phyloP scores from a whole-genome alignment of 2,329 filamentous ascomycete genomes.

The Ophiocordyceps camponoti-floridani region DNA sequence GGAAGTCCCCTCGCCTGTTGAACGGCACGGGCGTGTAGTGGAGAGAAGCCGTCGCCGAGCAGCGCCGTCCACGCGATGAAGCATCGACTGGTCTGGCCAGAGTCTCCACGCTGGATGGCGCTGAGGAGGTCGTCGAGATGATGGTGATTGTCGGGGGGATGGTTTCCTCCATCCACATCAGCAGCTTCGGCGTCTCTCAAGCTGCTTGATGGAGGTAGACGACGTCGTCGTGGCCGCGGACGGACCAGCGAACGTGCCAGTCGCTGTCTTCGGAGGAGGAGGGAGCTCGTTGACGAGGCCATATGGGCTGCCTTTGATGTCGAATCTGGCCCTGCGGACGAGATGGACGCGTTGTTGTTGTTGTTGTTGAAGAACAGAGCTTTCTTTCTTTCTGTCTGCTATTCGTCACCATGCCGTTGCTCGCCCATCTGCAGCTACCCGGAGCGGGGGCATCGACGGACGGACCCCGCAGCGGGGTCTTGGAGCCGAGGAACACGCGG shows the following conservation, averaged over 20 bases:
- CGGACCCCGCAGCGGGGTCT: no score
- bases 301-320: background rate
- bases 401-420: no score
- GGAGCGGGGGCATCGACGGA: no score
- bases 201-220: background rate
- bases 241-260: background rate
- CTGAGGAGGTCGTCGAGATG: background rate
- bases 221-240: background rate
- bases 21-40: conserved; percentile 9
- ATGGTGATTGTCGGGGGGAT: background rate
- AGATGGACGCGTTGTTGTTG: background rate
- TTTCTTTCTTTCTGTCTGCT: no score
- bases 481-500: no score
- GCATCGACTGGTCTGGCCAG: conserved; percentile 6
- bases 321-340: background rate
- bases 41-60: conserved; percentile 5
- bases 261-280: background rate
- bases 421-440: no score
- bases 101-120: background rate
- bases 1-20: conserved; percentile 24
- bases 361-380: no score
- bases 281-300: background rate
- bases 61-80: conserved; percentile 11
- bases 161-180: no score
- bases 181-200: no score